Conservation (phyloP, 306 rosid genomes). For the Begonia masoniana region DNA sequence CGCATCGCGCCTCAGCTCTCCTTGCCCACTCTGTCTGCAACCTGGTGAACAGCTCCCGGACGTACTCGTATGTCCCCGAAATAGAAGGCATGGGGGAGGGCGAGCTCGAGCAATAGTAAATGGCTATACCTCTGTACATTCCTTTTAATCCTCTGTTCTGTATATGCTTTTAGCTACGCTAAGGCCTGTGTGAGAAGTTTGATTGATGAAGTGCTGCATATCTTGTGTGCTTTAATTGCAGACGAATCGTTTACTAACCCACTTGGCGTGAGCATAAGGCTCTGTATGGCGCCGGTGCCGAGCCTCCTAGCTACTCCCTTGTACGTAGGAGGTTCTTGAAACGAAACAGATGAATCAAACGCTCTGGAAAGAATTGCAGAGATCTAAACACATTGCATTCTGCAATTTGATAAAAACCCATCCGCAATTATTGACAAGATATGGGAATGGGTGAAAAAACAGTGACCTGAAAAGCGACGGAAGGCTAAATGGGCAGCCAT, state of each 20-base stretch:
- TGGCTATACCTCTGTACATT: constrained; percentile 49
- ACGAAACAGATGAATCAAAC: constrained; percentile 27
- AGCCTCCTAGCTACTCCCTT: constrained; percentile 66
- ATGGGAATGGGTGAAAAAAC: not conserved
- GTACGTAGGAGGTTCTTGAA: constrained; percentile 53
- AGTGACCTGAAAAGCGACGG: constrained; percentile 82
- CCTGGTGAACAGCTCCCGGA: constrained; percentile 83
- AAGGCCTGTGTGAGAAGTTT: constrained; percentile 33
- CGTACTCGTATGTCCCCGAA: constrained; percentile 78
- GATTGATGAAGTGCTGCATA: constrained; percentile 5
- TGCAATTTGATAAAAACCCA: constrained; percentile 15
- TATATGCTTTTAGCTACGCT: constrained; percentile 33
- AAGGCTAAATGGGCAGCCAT: constrained; percentile 74
- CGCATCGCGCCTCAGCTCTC: constrained; percentile 48
- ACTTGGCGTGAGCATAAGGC: constrained; percentile 50
- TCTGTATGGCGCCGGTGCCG: constrained; percentile 62
- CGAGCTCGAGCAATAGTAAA: constrained; percentile 57
- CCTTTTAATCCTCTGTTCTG: constrained; percentile 48
- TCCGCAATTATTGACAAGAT: not conserved
- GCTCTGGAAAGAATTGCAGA: constrained; percentile 58
- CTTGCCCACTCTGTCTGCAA: constrained; percentile 54
- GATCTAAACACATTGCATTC: constrained; percentile 70
- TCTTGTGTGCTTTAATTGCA: constrained; percentile 35
- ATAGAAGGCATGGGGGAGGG: constrained; percentile 64
- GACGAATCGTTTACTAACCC: constrained; percentile 62